Percentiles rank a stretch among this genome's conserved stretches.
Evolutionary conservation across 768 basidiomycete species (phyloP).

Genomic region (Tephrocybe sp.): DNA sequence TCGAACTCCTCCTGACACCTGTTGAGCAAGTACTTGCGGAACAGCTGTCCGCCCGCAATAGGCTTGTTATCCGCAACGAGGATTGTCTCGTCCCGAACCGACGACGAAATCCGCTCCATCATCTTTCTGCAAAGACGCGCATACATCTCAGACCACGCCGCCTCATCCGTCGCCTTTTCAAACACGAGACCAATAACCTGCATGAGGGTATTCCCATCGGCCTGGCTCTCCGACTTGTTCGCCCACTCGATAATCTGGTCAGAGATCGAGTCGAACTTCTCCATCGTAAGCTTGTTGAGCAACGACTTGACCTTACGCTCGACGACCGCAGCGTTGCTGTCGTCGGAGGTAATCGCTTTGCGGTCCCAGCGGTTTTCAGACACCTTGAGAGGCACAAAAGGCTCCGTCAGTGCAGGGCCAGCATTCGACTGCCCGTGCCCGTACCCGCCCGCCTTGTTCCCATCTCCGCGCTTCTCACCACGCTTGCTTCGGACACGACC

Average conservation of each 20-base stretch:
- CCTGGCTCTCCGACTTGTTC: slow-evolving; percentile 89
- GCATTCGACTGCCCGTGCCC: slow-evolving; percentile 28
- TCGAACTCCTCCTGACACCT: slow-evolving; percentile 98
- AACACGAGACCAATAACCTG: slow-evolving; percentile 96
- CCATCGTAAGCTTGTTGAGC: slow-evolving; percentile 95
- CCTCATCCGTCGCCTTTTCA: slow-evolving; percentile 97
- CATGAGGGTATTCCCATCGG: slow-evolving; percentile 90
- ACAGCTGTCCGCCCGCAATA: slow-evolving; percentile 90
- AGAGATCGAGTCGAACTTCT: slow-evolving; percentile 94
- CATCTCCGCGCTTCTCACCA: slow-evolving; percentile 72
- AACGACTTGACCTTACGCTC: slow-evolving; percentile 90
- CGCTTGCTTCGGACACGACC: slow-evolving; percentile 78
- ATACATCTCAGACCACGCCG: slow-evolving; percentile 96
- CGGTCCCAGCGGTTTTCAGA: slow-evolving; percentile 86
- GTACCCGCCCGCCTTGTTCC: slow-evolving; percentile 38
- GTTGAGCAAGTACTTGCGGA: slow-evolving; percentile 95
- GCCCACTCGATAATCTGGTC: slow-evolving; percentile 95
- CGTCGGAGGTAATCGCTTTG: slow-evolving; percentile 46
- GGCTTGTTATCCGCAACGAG: slow-evolving; percentile 78
- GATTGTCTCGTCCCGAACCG: slow-evolving; percentile 88
- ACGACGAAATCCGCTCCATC: slow-evolving; percentile 88
- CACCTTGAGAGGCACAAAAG: slow-evolving; percentile 71
- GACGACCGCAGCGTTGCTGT: slow-evolving; percentile 81
- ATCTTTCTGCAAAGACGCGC: slow-evolving; percentile 92
- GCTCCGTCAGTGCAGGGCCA: slow-evolving; percentile 43